Conservation (phyloP, 2,329 filamentous ascomycete species). For the Arthrobotrys sinensis region DNA sequence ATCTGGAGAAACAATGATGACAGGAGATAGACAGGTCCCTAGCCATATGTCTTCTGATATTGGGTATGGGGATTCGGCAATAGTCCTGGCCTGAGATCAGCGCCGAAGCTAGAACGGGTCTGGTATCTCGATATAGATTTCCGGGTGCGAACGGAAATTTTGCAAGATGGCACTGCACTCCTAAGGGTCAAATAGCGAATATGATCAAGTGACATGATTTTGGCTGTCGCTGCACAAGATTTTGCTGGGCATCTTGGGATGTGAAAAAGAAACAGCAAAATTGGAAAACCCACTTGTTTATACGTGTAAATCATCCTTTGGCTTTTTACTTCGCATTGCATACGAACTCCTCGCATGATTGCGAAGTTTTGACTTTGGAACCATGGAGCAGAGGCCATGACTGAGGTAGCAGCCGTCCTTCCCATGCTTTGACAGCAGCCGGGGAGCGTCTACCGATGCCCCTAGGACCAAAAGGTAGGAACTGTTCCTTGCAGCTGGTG, state of each 20-base stretch:
- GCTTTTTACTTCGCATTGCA: conserved; percentile 10
- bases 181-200: conserved; percentile 22
- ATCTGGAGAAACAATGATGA: conserved; percentile 24
- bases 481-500: conserved; percentile 51
- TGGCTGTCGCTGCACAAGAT: background rate
- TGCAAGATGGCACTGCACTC: conserved; percentile 29
- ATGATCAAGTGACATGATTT: conserved; percentile 15
- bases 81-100: conserved; percentile 38
- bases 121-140: conserved; percentile 53
- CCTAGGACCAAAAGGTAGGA: conserved; percentile 31
- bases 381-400: background rate
- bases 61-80: conserved; percentile 27
- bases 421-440: conserved; percentile 27
- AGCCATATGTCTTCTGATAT: conserved; percentile 1
- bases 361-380: conserved; percentile 21
- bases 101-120: conserved; percentile 37
- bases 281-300: conserved; percentile 3
- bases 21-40: conserved; percentile 9
- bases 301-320: background rate
- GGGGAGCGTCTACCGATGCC: conserved; percentile 23
- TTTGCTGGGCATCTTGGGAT: conserved; percentile 5
- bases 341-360: background rate
- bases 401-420: conserved; percentile 30
- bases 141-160: conserved; percentile 53
- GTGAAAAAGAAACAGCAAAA: conserved; percentile 3